Conservation (phyloP, 805 yeast species). For the Candida boidinii region DNA sequence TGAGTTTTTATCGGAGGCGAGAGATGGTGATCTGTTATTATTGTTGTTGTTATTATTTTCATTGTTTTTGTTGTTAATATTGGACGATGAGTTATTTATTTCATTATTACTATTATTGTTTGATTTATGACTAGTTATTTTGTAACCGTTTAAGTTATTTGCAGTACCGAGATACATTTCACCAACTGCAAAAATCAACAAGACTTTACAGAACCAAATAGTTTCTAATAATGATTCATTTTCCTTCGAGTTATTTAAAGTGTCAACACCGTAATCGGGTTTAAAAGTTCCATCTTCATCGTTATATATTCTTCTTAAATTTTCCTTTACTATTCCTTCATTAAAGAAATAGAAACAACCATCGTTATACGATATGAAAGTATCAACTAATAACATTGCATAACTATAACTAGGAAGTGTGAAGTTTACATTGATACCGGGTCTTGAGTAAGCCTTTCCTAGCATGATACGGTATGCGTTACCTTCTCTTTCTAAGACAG, state of each 20-base stretch:
- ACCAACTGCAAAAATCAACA: slow-evolving; percentile 69
- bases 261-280: slow-evolving; percentile 20
- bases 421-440: slow-evolving; percentile 62
- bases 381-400: slow-evolving; percentile 66
- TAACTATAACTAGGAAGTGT: slow-evolving; percentile 70
- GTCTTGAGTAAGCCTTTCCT: slow-evolving; percentile 59
- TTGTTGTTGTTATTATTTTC: background rate
- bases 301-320: slow-evolving; percentile 54
- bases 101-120: background rate
- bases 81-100: slow-evolving; percentile 10
- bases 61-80: background rate
- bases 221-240: slow-evolving; percentile 58
- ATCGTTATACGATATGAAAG: slow-evolving; percentile 70
- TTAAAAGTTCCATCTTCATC: slow-evolving; percentile 26
- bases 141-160: slow-evolving; percentile 48
- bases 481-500: slow-evolving; percentile 66
- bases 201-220: slow-evolving; percentile 72
- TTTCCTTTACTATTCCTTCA: slow-evolving; percentile 69
- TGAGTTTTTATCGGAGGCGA: background rate
- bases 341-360: slow-evolving; percentile 81
- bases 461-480: slow-evolving; percentile 65
- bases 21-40: too few species aligned
- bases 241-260: slow-evolving; percentile 20
- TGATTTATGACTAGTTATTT: slow-evolving; percentile 19
- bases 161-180: slow-evolving; percentile 79